Evolutionary conservation across 2,329 filamentous ascomycete species (phyloP).

Genomic region (Aspergillus unguis): DNA sequence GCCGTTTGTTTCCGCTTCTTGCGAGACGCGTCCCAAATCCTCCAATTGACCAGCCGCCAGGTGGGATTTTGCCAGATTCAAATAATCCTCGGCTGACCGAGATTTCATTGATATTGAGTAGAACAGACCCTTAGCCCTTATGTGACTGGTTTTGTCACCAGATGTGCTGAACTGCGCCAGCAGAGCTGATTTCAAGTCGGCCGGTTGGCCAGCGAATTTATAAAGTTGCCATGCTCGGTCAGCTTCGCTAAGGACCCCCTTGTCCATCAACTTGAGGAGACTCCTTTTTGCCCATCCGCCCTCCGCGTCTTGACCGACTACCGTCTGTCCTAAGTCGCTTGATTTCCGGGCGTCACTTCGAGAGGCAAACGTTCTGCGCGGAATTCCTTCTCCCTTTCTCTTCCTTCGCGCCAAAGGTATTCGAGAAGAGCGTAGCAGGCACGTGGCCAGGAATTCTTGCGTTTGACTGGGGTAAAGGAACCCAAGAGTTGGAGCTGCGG

Average conservation of each 20-base stretch:
- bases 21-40: constrained; percentile 41
- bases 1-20: constrained; percentile 33
- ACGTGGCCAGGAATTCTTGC: constrained; percentile 22
- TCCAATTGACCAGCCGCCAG: constrained; percentile 38
- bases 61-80: constrained; percentile 44
- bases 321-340: constrained; percentile 7
- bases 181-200: constrained; percentile 25
- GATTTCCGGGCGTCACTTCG: constrained; percentile 14
- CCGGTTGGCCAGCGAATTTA: constrained; percentile 27
- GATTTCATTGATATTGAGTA: constrained; percentile 34
- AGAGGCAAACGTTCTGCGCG: constrained; percentile 28
- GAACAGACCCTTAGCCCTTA: constrained; percentile 48
- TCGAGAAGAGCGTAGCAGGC: constrained; percentile 24
- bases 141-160: constrained; percentile 35
- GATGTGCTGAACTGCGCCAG: constrained; percentile 43
- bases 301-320: neutral
- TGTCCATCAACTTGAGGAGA: constrained; percentile 19
- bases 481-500: constrained; percentile 31
- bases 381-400: constrained; percentile 21
- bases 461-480: constrained; percentile 40
- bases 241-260: constrained; percentile 20
- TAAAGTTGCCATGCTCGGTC: constrained; percentile 46
- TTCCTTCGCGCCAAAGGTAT: constrained; percentile 26
- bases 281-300: constrained; percentile 13
- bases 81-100: constrained; percentile 45